Evolutionary conservation across 2,329 filamentous ascomycete genomes (phyloP), one percentile per base, ranked within the genome.

Genomic region (Cercospora sesami): DNA sequence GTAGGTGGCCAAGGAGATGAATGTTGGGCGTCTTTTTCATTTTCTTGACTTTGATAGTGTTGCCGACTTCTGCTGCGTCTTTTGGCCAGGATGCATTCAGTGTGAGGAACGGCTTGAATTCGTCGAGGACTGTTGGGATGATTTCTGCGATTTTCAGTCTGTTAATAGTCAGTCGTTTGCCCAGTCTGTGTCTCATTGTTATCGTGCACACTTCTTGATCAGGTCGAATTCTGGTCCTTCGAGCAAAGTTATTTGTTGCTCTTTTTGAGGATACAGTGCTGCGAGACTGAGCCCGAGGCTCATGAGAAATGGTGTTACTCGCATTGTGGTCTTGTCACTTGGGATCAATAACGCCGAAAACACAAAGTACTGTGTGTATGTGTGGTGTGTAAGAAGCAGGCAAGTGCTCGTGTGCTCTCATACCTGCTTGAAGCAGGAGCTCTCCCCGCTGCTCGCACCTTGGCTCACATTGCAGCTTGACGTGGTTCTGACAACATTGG

Each of bases 41-140:
- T 16, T 80, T 71, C 26, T 80, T 78, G 10, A 83, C 81, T 9
- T 81, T 77, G 71, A 86, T 75, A 18, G 81, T 85, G 76, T 89
- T 89, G 33, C 87, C 87, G 1, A 89, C 78, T 0, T 79, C 71
- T 21, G 86, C 83, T 23, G 76, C 74, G 53, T 80, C 79, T 65
- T 83, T 78, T 1, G 71, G 62, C 78, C 85, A 86, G 48, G 77
- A 80, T 8, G 86, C 79, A 55, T 81, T 78, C 48, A 90, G 74
- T 45, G 82, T 81, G 63, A 88, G 79, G 6, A 80, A 80, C 5
- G 88, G 87, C 3, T 81, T 76, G 76, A 90, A 90, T 69, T 86
- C 83, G 70, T 89, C 83, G 67, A 90, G 82, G 21, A 90, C 86
- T 16, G 71, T 73, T 4, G 78, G 78, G 12, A 79, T 78, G 68